These are phyloP conservation scores for Kwoniella shandongensis DNA, from an alignment of 768 basidiomycete genomes.

Conservation along the genomic window DNA sequence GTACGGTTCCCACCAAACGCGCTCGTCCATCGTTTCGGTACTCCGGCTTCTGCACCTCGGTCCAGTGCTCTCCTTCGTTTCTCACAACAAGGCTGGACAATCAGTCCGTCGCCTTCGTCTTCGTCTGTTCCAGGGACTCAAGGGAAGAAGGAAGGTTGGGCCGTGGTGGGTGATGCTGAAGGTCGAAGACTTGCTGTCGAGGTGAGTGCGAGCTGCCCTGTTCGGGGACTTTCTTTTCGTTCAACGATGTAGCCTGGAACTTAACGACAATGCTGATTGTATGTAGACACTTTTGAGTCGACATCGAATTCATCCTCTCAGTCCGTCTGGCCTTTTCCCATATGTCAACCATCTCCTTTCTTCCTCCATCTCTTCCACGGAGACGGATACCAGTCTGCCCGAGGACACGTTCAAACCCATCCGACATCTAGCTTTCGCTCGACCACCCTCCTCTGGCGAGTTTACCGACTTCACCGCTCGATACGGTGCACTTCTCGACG, in stretches of 20 bases:
- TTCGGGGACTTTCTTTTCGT: no score
- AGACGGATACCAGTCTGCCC: conserved; percentile 60
- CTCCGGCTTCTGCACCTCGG: conserved; percentile 15
- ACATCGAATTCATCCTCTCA: conserved; percentile 66
- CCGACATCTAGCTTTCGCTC: conserved; percentile 55
- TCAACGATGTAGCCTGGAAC: neutral
- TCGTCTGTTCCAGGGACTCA: neutral
- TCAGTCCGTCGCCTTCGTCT: conserved; percentile 7
- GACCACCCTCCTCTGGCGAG: conserved; percentile 57
- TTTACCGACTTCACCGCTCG: conserved; percentile 93
- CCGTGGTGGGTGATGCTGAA: conserved; percentile 66
- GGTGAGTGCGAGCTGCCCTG: conserved; percentile 56
- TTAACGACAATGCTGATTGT: neutral
- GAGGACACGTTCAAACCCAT: conserved; percentile 70
- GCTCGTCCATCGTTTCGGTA: conserved; percentile 34
- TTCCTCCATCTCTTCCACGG: conserved; percentile 19
- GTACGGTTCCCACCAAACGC: conserved; percentile 33
- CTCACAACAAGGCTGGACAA: conserved; percentile 36
- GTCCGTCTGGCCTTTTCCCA: conserved; percentile 73
- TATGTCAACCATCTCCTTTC: conserved; percentile 58
- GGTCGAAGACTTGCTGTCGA: conserved; percentile 69
- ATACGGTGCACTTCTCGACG: conserved; percentile 83
- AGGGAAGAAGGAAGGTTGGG: conserved; percentile 62
- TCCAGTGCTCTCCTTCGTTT: conserved; percentile 37
- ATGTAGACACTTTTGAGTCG: conserved; percentile 67